A percentile compares a stretch with the other conserved stretches of the same genome.
Conservation (phyloP, 2,329 filamentous ascomycete genomes). For the Pseudocercospora pini-densiflorae region DNA sequence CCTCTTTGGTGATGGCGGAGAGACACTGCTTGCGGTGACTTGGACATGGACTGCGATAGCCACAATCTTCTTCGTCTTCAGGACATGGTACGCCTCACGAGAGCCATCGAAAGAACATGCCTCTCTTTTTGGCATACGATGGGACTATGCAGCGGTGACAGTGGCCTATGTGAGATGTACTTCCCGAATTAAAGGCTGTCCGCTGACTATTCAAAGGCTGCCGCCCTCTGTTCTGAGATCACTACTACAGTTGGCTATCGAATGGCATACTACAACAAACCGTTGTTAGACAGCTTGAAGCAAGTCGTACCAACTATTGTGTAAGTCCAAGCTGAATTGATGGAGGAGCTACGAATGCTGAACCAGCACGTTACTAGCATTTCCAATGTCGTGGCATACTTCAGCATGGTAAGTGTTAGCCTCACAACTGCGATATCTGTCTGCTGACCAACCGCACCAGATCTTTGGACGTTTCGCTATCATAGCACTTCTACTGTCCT, state of each 20-base stretch:
- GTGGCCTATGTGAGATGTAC: conserved; percentile 9
- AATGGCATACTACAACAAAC: conserved; percentile 1
- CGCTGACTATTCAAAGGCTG: not conserved
- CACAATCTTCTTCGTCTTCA: conserved; percentile 17
- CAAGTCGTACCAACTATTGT: conserved; percentile 10
- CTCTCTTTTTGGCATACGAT: conserved; percentile 17
- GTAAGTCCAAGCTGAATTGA: not conserved
- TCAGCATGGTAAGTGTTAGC: conserved; percentile 6
- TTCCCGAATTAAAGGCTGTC: not conserved
- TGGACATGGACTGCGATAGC: conserved; percentile 24
- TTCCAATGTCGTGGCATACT: conserved; percentile 13
- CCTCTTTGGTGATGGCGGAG: conserved; percentile 5
- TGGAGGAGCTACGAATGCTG: not conserved
- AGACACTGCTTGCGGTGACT: conserved; percentile 19
- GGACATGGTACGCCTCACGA: conserved; percentile 14
- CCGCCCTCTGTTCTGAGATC: not conserved
- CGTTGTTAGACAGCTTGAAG: conserved; percentile 6
- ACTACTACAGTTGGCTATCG: conserved; percentile 7
- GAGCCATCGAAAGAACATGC: conserved; percentile 11
- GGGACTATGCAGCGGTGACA: conserved; percentile 20
- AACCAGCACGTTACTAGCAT: not conserved
- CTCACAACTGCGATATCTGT: not conserved
- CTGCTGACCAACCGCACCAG: not conserved
- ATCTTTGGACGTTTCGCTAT: conserved; percentile 20
- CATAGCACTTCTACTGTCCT: conserved; percentile 14